Base-by-base conservation (phyloP, 169 alveolate genomes). In the Cryptosporidium ryanae region DNA sequence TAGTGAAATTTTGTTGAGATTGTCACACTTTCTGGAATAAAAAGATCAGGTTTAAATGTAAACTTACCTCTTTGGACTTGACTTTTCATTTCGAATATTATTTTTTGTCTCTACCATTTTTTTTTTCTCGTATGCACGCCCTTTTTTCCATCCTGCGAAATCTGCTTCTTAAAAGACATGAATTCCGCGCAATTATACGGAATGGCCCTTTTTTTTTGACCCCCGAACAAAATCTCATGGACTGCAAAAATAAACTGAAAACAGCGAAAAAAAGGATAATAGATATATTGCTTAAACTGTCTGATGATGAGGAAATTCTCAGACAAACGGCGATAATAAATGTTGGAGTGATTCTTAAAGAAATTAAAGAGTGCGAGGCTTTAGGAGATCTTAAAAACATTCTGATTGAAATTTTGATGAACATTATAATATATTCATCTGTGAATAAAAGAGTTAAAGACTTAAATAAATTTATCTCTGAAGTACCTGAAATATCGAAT, bases 331-430 rank as follows among this genome's bases (percentile, higher is more conserved):
- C 87, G 6, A 32, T 76, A 15, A 38, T 50, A 57, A 38, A 43
- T 76, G 44, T 76, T 21, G 87, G 87, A 17, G 5, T 44, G 21
- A 23, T 38, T 4, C 63, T 76, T 31, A 27, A 55, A 1, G 87
- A 76, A 76, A 44, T 17, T n/a, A 68, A 68, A 17, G 32, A 25
- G 8, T 57, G 48, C 3, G 34, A 31, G 32, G n/a, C 63, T 46
- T 2, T 34, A 81, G 93, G 82, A 82, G 65, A 49, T 61, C 70
- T 50, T 49, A 32, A 65, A 31, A 64, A 57, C 21, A 25, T 82
- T 31, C 65, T 55, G 29, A 44, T 38, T 25, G 84, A 67, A 32
- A 15, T 82, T 18, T 32, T 76, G 25, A 38, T 71, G 89, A 66
- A n/a, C 27, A 64, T 55, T 44, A 76, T 48, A 61, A 44, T 66